Evolutionary conservation across 129 eudicot genomes (phyloP), one percentile per base, ranked within the genome.

Genomic region (Ambrosia artemisiifolia): DNA sequence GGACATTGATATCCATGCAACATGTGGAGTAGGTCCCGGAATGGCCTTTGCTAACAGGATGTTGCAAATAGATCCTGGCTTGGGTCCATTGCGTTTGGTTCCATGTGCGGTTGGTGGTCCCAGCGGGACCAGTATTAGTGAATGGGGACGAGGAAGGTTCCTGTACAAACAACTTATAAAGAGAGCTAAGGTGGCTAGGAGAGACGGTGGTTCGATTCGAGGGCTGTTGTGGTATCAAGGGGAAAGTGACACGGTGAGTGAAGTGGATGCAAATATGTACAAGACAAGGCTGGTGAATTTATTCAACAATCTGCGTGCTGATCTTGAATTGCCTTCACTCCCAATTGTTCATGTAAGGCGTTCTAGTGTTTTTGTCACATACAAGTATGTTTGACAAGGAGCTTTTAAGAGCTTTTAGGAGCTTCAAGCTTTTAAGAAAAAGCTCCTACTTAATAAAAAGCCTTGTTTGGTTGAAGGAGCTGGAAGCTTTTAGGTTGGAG

Each of bases 21-120:
- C 87, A 8, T 89, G 96, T 54, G 98, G 98, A 7, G 19, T 93
- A 6, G 96, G 98, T 6, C 98, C 98, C 1, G 98, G 92, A 7
- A 78, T 93, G 90, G 24, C 89, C 0, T 85, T 93, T 57, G 93
- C 96, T 0, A 79, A 87, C 74, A 34, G 74, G 10, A 18, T 89
- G 48, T 12, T 85, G 69, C 8, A 32, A 32, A 81, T 12, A 14
- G 79, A 71, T 6, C 65, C 84, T 0, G 60, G 83, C 19, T 9
- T 89, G 7, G 80, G 82, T 33, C 76, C 77, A 35, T 76, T 93
- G 32, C 96, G 90, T 19, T 72, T 93, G 53, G 98, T 93, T 17
- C 98, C 98, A 9, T 93, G 98, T 53, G 98, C 98, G 2, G 64
- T 83, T n/a, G 98, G 98, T 2, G 81, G 81, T 69, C 75, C 64